phyloP scores from a whole-genome alignment of 331 rosid species.

The Arachis monticola region DNA sequence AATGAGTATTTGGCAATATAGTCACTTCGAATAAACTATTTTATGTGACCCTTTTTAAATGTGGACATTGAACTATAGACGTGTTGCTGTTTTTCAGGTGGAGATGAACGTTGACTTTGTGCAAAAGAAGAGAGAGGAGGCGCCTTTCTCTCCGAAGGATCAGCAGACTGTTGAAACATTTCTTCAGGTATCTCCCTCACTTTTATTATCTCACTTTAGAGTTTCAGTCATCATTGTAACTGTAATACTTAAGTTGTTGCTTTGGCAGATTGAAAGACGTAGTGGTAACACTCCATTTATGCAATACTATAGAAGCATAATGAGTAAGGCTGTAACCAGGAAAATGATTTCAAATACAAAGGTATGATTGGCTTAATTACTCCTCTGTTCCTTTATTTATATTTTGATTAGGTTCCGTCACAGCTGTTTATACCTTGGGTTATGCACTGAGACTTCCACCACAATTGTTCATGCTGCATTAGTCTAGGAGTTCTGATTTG shows the following conservation, averaged over 20 bases:
- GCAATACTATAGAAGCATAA: constrained; percentile 81
- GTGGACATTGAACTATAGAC: background rate
- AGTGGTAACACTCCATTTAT: constrained; percentile 59
- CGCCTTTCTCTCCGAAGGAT: constrained; percentile 83
- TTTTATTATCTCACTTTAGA: background rate
- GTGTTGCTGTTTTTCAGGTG: constrained; percentile 54
- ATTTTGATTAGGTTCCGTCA: too few species aligned
- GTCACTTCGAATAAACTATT: constrained; percentile 12
- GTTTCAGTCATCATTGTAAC: constrained; percentile 24
- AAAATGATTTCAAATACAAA: constrained; percentile 51
- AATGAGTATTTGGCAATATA: background rate
- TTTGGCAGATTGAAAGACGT: constrained; percentile 71
- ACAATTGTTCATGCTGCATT: background rate
- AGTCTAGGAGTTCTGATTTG: too few species aligned
- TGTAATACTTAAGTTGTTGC: constrained; percentile 50
- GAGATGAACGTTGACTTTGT: constrained; percentile 78
- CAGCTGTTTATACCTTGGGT: constrained; percentile 15
- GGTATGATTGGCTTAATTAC: constrained; percentile 56
- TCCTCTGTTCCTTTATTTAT: background rate
- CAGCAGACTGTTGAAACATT: constrained; percentile 71
- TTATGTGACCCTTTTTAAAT: constrained; percentile 15
- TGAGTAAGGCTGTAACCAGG: constrained; percentile 75
- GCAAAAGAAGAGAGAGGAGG: constrained; percentile 81
- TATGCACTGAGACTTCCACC: background rate
- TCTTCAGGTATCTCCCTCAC: constrained; percentile 70